Evolutionary conservation across 2,329 filamentous ascomycete genomes (phyloP).

Genomic region (Fusarium torulosum): DNA sequence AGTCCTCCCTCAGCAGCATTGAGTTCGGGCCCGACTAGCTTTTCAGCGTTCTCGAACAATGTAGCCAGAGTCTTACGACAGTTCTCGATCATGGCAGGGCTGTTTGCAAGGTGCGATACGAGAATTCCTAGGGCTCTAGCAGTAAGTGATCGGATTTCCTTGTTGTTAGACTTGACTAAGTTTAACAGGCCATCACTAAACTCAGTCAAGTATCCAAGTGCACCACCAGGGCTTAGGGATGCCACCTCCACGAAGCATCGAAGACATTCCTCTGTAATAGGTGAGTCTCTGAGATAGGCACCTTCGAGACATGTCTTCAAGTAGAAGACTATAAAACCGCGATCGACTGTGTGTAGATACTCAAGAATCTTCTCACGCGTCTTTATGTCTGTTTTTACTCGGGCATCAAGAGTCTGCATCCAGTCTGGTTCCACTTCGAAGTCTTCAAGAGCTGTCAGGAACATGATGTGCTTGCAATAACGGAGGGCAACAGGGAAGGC

Average conservation of each 20-base stretch:
- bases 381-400: slow-evolving; percentile 76
- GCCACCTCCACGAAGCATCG: slow-evolving; percentile 67
- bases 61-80: slow-evolving; percentile 52
- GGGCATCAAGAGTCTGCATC: slow-evolving; percentile 81
- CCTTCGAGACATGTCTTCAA: slow-evolving; percentile 70
- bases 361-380: slow-evolving; percentile 70
- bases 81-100: slow-evolving; percentile 49
- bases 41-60: slow-evolving; percentile 61
- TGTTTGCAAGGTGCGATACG: slow-evolving; percentile 70
- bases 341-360: slow-evolving; percentile 62
- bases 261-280: slow-evolving; percentile 61
- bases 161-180: slow-evolving; percentile 78
- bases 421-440: slow-evolving; percentile 81
- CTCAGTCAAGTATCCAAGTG: slow-evolving; percentile 63
- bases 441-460: slow-evolving; percentile 62
- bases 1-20: slow-evolving; percentile 62
- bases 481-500: slow-evolving; percentile 77
- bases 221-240: slow-evolving; percentile 63
- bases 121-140: slow-evolving; percentile 82
- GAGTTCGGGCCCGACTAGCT: slow-evolving; percentile 58
- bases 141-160: slow-evolving; percentile 73
- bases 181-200: slow-evolving; percentile 67
- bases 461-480: slow-evolving; percentile 71
- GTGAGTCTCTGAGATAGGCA: slow-evolving; percentile 60
- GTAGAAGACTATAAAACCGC: slow-evolving; percentile 57